Evolutionary conservation across 2,329 filamentous ascomycete genomes (phyloP), one percentile per base, ranked within the genome.

Genomic region (Davidsoniella neocaledoniae): DNA sequence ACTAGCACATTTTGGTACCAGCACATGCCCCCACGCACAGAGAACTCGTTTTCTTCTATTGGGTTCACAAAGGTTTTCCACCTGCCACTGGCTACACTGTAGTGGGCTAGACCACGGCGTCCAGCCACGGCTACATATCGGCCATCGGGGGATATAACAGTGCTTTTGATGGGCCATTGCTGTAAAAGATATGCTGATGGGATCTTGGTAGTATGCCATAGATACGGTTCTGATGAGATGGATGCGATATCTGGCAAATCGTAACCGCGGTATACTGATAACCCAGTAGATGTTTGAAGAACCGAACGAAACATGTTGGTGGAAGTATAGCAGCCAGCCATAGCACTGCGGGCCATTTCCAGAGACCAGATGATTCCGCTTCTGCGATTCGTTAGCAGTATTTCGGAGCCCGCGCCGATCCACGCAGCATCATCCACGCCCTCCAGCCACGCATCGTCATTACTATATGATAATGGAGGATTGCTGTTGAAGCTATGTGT

Each of bases 1-100:
- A 96, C 85, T 16, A 98, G 71, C 29, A 96, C 84, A 64, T 98
- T 90, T 56, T 94, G 87, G 61, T 94, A 88, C 91, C 91, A 98
- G 62, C 90, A 96, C 88, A 98, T 94, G 5, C 91, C 91, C 45
- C 91, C 91, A 55, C 88, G 74, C 12, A 98, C 86, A 21, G 86
- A 79, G 61, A 98, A 98, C 55, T 88, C 86, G 58, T 88, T 87
- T 63, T 96, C 91, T 59, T 81, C 75, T 26, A 74, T 77, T 23
- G 80, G 74, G 58, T 88, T 86, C 45, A 82, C 74, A 62, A 98
- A 98, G 0, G 83, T 93, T 62, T 94, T 95, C 91, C 91, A 98
- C 52, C 91, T 76, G 25, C 90, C 86, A 60, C 90, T 96, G 56
- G 83, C 83, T 54, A 95, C 78, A 59, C 91, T 96, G 64, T 98